Conservation (phyloP, 805 yeast genomes). For the Sungouiozyma intestinalis region DNA sequence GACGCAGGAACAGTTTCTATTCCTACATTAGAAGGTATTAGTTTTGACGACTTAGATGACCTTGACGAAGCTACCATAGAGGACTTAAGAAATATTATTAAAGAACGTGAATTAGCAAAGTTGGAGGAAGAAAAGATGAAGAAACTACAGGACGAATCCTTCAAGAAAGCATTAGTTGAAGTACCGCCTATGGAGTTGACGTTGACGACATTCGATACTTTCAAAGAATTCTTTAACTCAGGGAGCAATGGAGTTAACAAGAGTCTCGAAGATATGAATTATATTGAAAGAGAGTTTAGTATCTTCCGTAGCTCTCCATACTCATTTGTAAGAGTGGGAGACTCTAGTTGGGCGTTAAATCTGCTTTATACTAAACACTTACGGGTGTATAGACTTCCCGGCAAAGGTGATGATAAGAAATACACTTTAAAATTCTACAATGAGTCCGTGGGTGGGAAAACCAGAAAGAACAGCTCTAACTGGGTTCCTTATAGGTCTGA, state of each 20-base stretch:
- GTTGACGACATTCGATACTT: slow-evolving; percentile 32
- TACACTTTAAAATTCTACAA: slow-evolving; percentile 11
- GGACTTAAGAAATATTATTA: slow-evolving; percentile 24
- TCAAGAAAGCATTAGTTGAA: slow-evolving; percentile 3
- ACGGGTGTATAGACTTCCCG: slow-evolving; percentile 20
- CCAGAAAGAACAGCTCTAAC: too few relatives aligned
- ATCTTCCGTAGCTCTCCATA: slow-evolving; percentile 19
- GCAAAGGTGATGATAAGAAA: slow-evolving; percentile 7
- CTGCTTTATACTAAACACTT: slow-evolving; percentile 13
- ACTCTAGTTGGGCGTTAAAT: slow-evolving; percentile 26
- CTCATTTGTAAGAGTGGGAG: slow-evolving; percentile 29
- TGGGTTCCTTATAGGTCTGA: neutral
- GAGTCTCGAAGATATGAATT: slow-evolving; percentile 8
- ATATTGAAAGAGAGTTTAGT: slow-evolving; percentile 10
- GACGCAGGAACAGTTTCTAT: slow-evolving; percentile 44
- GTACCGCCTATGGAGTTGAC: slow-evolving; percentile 23
- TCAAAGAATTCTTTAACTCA: slow-evolving; percentile 23
- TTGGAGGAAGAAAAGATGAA: slow-evolving; percentile 7
- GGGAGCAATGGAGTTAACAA: neutral
- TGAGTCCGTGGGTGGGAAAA: too few relatives aligned
- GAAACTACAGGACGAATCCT: slow-evolving; percentile 1
- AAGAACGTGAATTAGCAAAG: slow-evolving; percentile 10
- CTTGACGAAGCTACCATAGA: slow-evolving; percentile 27
- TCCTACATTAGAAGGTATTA: slow-evolving; percentile 40
- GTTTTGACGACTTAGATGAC: slow-evolving; percentile 7